Base-by-base conservation (phyloP, 2,329 filamentous ascomycete genomes). In the Dendrostoma leiphaemia region DNA sequence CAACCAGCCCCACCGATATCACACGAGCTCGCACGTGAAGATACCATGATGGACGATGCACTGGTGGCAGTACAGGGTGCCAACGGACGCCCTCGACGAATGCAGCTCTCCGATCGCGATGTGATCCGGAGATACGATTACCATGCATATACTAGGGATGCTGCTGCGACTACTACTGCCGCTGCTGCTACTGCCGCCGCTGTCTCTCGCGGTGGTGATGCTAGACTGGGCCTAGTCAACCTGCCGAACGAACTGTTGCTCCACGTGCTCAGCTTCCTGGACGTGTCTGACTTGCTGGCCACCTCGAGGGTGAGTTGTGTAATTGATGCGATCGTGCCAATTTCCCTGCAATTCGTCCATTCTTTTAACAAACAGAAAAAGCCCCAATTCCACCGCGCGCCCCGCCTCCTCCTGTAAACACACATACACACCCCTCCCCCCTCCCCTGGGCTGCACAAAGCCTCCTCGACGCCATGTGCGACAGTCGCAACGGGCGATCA, bases 201-300 rank as follows among this genome's bases (percentile, higher is more conserved):
- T 13, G 28, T 32, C 13, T 24, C 43, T 23, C 23, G 43, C 13
- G 24, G 23, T 13, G 37, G 29, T 48, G 43, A 41, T 26, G 48
- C 31, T 31, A n/a, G 21, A 31, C 15, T 52, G 24, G 47, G 43
- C 24, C 72, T 68, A 31, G 71, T 74, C 49, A 65, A 68, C 38
- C 68, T 85, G 44, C 82, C 82, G 23, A 83, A 79, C 65, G 82
- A 85, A 67, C 66, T 84, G 26, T 66, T 84, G 50, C 74, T 80
- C 58, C 75, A 81, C 53, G 79, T 85, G 38, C 69, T 84, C 58
- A 72, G 74, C 50, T 81, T 77, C 60, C 69, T 85, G 52, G 82
- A 85, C 58, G 79, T 84, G 43, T 73, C 72, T 63, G 82, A 85
- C 65, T 66, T 84, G 56, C 69, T 84, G 49, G 71, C 75, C 57